Evolutionary conservation across 2,329 filamentous ascomycete species (phyloP).

Genomic region (Xylaria sp.): DNA sequence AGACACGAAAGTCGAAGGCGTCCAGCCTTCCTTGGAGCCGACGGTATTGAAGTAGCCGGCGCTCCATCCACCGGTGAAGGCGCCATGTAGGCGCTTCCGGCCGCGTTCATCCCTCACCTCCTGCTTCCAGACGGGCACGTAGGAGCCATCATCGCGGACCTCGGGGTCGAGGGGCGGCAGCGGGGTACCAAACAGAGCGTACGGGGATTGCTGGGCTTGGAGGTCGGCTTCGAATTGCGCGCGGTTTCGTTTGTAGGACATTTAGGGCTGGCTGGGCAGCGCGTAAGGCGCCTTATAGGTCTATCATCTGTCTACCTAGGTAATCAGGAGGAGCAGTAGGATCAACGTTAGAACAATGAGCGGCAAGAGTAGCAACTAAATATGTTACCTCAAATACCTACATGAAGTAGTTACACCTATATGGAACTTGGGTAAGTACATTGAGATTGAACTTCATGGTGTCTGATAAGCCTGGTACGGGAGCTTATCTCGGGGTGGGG

Average conservation of each 20-base stretch:
- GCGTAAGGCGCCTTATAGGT: slow-evolving; percentile 17
- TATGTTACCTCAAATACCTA: background rate
- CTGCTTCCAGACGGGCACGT: slow-evolving; percentile 97
- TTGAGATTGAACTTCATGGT: background rate
- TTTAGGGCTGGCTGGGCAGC: slow-evolving; percentile 51
- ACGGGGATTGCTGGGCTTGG: slow-evolving; percentile 74
- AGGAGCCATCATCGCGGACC: slow-evolving; percentile 87
- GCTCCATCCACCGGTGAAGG: slow-evolving; percentile 96
- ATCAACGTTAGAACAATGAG: background rate
- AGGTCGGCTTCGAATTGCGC: slow-evolving; percentile 81
- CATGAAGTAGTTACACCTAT: background rate
- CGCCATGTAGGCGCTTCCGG: slow-evolving; percentile 89
- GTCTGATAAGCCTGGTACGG: slow-evolving; percentile 20
- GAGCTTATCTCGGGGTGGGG: slow-evolving; percentile 30
- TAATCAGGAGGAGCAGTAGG: background rate
- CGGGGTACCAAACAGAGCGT: slow-evolving; percentile 83
- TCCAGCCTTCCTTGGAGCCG: slow-evolving; percentile 98
- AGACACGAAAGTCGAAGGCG: slow-evolving; percentile 89
- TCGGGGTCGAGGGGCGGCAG: slow-evolving; percentile 81
- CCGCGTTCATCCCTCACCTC: slow-evolving; percentile 94
- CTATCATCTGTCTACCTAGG: slow-evolving; percentile 25
- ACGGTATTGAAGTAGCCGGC: slow-evolving; percentile 99
- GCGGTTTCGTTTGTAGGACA: slow-evolving; percentile 84
- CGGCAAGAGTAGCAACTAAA: background rate
- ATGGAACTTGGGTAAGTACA: background rate